phyloP scores from a whole-genome alignment of 208 protist genomes.

The Crithidia sp. region DNA sequence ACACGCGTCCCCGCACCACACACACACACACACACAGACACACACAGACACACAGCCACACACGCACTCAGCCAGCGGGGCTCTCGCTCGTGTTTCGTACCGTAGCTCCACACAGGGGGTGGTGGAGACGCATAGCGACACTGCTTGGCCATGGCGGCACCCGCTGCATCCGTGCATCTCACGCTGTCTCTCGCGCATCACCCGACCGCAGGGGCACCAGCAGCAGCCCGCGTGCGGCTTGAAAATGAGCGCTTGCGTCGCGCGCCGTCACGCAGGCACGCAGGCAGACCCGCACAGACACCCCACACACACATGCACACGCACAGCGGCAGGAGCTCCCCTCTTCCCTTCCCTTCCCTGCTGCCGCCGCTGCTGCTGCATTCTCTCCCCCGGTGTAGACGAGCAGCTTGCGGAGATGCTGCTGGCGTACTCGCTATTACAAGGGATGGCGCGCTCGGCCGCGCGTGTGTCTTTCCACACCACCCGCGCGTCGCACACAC shows the following conservation, averaged over 20 bases:
- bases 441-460: slow-evolving; percentile 25
- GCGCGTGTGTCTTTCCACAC: no score
- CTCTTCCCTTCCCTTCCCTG: not conserved
- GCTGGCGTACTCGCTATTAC: slow-evolving; percentile 36
- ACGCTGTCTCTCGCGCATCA: slow-evolving; percentile 1
- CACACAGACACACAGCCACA: slow-evolving; percentile 5
- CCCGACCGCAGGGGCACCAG: slow-evolving; percentile 32
- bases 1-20: slow-evolving; percentile 55
- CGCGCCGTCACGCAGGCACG: no score
- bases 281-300: no score
- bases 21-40: slow-evolving; percentile 22
- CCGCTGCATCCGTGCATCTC: not conserved
- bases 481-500: not conserved
- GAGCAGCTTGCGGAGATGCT: slow-evolving; percentile 49
- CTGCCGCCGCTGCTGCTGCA: not conserved
- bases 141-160: slow-evolving; percentile 11
- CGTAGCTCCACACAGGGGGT: slow-evolving; percentile 25
- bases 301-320: no score
- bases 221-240: slow-evolving; percentile 29
- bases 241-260: slow-evolving; percentile 33
- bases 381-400: slow-evolving; percentile 46
- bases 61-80: not conserved
- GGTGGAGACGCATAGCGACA: slow-evolving; percentile 30
- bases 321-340: no score
- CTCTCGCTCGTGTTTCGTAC: slow-evolving; percentile 40